These are phyloP conservation scores for Umbellularia californica DNA, from an alignment of 164 flowering plant genomes.

Conservation along the genomic window DNA sequence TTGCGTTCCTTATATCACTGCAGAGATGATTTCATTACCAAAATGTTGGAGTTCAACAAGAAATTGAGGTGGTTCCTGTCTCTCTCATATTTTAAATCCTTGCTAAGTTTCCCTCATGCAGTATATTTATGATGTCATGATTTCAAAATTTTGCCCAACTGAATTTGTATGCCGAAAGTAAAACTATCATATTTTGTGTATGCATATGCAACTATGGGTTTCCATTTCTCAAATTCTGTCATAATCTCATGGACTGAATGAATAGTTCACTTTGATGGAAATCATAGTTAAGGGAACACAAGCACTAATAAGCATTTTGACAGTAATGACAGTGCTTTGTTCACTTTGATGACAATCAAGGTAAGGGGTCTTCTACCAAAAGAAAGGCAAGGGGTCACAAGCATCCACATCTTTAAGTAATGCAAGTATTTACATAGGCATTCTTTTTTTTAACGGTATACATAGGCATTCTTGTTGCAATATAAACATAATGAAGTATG, in stretches of 20 bases:
- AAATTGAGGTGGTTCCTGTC: conserved; percentile 46
- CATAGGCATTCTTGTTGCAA: not conserved
- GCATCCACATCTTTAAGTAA: too few species aligned
- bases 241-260: not conserved
- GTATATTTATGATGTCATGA: not conserved
- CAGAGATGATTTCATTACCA: conserved; percentile 62
- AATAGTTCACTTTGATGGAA: not conserved
- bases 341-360: not conserved
- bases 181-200: not conserved
- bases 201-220: not conserved
- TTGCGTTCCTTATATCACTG: conserved; percentile 8
- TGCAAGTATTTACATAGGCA: not conserved
- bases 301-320: too few species aligned
- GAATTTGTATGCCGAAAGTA: not conserved
- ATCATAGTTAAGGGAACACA: too few species aligned
- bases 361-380: too few species aligned
- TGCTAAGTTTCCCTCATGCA: not conserved
- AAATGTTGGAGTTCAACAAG: conserved; percentile 54
- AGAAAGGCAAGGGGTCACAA: too few species aligned
- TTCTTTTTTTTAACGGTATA: too few species aligned
- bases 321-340: too few species aligned
- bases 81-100: not conserved
- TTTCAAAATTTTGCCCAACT: not conserved
- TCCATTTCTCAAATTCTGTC: not conserved
- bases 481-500: not conserved